These are phyloP conservation scores for Akebia trifoliata DNA, from an alignment of 164 flowering plant genomes.

Conservation along the genomic window DNA sequence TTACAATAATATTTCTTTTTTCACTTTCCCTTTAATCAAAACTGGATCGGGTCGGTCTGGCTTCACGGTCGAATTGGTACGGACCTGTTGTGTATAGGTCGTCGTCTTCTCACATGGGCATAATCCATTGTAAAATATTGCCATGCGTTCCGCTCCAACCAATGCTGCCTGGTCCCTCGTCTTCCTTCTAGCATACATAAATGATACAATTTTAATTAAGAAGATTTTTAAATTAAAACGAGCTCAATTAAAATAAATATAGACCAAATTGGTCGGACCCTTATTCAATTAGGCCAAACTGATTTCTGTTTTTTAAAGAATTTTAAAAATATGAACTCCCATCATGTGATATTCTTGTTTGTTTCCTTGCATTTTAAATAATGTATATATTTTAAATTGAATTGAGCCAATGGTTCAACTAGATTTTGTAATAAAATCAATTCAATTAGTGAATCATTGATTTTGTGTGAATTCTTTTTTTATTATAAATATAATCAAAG, in stretches of 20 bases:
- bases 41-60: not conserved
- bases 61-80: conserved; percentile 24
- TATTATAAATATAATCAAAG: too few relatives aligned
- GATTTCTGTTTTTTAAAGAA: too few relatives aligned
- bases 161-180: conserved; percentile 22
- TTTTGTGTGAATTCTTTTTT: too few relatives aligned
- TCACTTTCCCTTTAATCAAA: not conserved
- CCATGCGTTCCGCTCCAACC: conserved; percentile 28
- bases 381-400: too few relatives aligned
- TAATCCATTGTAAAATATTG: conserved; percentile 46
- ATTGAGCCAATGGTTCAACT: too few relatives aligned
- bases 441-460: too few relatives aligned
- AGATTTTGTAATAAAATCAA: too few relatives aligned
- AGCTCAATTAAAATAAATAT: not conserved
- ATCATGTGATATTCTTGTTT: too few relatives aligned
- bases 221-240: not conserved
- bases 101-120: conserved; percentile 32
- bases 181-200: conserved; percentile 12
- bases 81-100: conserved; percentile 47
- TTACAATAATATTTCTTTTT: conserved; percentile 1
- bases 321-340: too few relatives aligned
- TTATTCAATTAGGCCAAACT: not conserved
- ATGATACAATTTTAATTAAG: not conserved
- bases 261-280: not conserved
- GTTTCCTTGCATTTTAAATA: too few relatives aligned